These are phyloP conservation scores for Rutstroemia sp. DNA, from an alignment of 2,329 filamentous ascomycete species.

Conservation along the genomic window DNA sequence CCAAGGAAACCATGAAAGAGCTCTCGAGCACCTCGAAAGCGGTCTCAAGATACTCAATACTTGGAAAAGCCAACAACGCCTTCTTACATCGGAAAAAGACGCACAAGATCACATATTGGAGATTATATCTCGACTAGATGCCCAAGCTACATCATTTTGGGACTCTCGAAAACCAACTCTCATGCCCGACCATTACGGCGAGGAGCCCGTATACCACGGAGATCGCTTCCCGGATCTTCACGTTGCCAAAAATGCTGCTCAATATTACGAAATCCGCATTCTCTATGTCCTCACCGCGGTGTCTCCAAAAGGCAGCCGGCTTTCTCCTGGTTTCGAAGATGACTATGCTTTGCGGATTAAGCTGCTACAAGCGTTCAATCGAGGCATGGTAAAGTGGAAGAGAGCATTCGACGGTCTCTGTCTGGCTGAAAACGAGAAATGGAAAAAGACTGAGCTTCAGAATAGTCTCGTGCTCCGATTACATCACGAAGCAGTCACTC, in stretches of 20 bases:
- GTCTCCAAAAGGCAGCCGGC: neutral
- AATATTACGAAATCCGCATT: slow-evolving; percentile 11
- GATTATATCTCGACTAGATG: slow-evolving; percentile 12
- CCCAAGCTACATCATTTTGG: slow-evolving; percentile 16
- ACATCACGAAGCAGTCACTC: neutral
- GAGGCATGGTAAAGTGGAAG: slow-evolving; percentile 2
- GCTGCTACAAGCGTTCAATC: slow-evolving; percentile 1
- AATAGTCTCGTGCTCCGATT: slow-evolving; percentile 1
- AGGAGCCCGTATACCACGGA: neutral
- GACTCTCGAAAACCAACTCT: slow-evolving; percentile 11
- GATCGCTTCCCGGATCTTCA: slow-evolving; percentile 1
- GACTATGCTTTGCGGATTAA: slow-evolving; percentile 4
- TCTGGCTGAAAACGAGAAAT: neutral
- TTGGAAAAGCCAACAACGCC: slow-evolving; percentile 3
- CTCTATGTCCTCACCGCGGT: slow-evolving; percentile 14
- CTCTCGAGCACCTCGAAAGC: slow-evolving; percentile 12
- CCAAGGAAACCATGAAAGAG: slow-evolving; percentile 12
- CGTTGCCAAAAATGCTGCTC: slow-evolving; percentile 7
- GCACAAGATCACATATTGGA: slow-evolving; percentile 3
- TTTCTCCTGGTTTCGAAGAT: neutral
- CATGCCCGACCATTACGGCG: neutral
- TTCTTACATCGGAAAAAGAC: neutral
- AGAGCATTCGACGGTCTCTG: neutral
- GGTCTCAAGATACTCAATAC: slow-evolving; percentile 13
- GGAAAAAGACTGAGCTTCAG: neutral